Base-by-base conservation (phyloP, 2,329 filamentous ascomycete species). In the Juglanconis sp. region DNA sequence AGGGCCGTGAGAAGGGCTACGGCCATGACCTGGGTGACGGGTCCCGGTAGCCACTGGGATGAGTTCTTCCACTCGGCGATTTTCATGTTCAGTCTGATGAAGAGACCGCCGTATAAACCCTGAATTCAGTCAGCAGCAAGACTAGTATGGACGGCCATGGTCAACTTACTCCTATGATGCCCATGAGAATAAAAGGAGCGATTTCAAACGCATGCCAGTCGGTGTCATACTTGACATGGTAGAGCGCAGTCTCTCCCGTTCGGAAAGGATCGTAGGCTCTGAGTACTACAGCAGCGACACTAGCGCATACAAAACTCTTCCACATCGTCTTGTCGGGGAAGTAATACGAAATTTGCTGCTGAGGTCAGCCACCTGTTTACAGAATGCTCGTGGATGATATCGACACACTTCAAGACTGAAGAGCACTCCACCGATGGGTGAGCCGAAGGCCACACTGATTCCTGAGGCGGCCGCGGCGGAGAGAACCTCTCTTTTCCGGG, bases 301-400 rank as follows among this genome's bases (percentile, higher is more conserved):
- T 98, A 71, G 95, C 95, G 69, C 95, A 98, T 46, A 99, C 95
- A 70, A 99, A 99, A 69, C 92, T 96, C 73, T 97, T 95, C 95
- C 95, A 99, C 95, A 99, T 98, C 9, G 95, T 98, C 75, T 98
- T 98, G 76, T 98, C 94, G 0, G 95, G 94, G 68, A 98, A 98
- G 74, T 97, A 98, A 73, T 97, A 98, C 1, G 92, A 96, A 3
- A 98, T 80, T 82, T 96, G 92, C 84, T 90, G 61, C n/a, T 31
- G 4, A 35, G 6, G 40, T 64, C 46, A 64, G 53, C 13, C 2
- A 10, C 17, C 10, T 10, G 10, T 31, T 40, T 34, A 3, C 3
- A 2, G 3, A 11, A 11, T 15, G n/a, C n/a, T 9, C 15, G 17
- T 36, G 36, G 9, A 11, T 9, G 3, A 10, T 0, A 31, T 17